Evolutionary conservation across 2,329 filamentous ascomycete genomes (phyloP).

Genomic region (Dichotomopilus funicola): DNA sequence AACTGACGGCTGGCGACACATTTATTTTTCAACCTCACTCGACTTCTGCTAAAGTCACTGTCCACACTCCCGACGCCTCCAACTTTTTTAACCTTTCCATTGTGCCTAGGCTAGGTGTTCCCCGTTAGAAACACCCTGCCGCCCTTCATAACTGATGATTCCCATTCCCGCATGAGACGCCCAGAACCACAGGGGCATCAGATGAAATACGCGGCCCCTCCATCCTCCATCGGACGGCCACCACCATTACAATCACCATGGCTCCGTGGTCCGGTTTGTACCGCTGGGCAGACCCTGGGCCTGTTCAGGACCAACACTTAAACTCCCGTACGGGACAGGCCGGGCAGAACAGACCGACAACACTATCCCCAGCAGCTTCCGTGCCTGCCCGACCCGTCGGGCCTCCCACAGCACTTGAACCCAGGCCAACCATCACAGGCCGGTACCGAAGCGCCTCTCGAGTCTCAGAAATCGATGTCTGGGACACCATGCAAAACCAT

Average conservation of each 20-base stretch:
- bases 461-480: conserved; percentile 18
- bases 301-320: too few relatives aligned
- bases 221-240: neutral
- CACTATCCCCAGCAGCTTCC: neutral
- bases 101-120: too few relatives aligned
- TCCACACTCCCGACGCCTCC: too few relatives aligned
- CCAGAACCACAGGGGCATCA: neutral
- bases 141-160: too few relatives aligned
- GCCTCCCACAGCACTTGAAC: conserved; percentile 11
- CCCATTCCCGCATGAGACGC: too few relatives aligned
- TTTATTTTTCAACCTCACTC: too few relatives aligned
- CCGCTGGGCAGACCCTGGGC: neutral
- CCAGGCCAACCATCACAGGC: neutral
- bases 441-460: conserved; percentile 16
- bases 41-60: too few relatives aligned
- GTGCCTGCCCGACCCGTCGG: conserved; percentile 19
- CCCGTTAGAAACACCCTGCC: too few relatives aligned
- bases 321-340: too few relatives aligned
- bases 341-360: neutral
- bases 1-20: too few relatives aligned
- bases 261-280: neutral
- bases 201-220: neutral
- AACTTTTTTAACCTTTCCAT: too few relatives aligned
- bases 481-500: conserved; percentile 21
- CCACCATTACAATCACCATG: neutral